A percentile compares a stretch with the other conserved stretches of the same genome.
phyloP scores from a whole-genome alignment of 1,139 yeast genomes.

The Pneumocystis jirovecii region DNA sequence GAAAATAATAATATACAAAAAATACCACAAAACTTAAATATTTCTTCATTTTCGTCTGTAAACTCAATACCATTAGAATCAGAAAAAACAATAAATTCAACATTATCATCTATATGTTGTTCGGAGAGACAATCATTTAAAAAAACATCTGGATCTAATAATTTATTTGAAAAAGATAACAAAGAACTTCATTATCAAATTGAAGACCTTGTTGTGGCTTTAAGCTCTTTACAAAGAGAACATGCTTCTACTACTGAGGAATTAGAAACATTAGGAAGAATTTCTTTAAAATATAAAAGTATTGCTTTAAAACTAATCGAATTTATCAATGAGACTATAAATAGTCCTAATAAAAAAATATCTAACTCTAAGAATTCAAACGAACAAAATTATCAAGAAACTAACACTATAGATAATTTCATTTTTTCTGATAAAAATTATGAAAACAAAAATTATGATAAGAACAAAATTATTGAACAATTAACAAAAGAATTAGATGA shows the following conservation, averaged over 20 bases:
- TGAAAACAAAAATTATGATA: background rate
- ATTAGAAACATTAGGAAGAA: slow-evolving; percentile 6
- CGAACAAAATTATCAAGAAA: background rate
- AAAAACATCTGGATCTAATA: background rate
- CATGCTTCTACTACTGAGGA: slow-evolving; percentile 11
- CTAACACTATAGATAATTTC: background rate
- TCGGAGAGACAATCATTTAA: background rate
- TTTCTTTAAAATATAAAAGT: background rate
- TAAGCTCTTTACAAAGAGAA: slow-evolving; percentile 14
- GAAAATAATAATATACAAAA: background rate
- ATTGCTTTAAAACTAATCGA: background rate
- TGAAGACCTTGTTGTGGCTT: slow-evolving; percentile 17
- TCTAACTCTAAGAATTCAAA: background rate
- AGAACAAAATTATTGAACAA: background rate
- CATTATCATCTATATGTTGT: slow-evolving; percentile 2
- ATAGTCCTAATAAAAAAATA: background rate
- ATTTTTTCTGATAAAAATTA: background rate
- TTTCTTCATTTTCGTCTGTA: background rate
- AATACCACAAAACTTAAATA: slow-evolving; percentile 2
- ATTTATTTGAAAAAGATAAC: slow-evolving; percentile 5
- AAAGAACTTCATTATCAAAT: slow-evolving; percentile 15
- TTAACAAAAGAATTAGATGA: background rate
- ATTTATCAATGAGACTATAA: background rate
- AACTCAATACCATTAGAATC: slow-evolving; percentile 4
- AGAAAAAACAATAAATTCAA: slow-evolving; percentile 1